Percentiles rank a stretch among this genome's conserved stretches.
phyloP scores from a whole-genome alignment of 129 eudicot species.

The Arctium lappa region DNA sequence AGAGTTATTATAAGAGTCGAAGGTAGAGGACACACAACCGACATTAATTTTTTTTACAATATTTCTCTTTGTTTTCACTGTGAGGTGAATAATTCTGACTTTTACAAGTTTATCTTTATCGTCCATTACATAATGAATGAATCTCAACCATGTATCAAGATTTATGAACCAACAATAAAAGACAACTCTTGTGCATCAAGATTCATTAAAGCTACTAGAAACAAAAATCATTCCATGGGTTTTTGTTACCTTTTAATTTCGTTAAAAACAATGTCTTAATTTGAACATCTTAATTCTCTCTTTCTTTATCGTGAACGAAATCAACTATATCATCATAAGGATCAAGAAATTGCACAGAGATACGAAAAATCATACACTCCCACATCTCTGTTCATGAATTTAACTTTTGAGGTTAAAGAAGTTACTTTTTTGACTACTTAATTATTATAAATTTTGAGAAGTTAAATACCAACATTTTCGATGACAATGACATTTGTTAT shows the following conservation, averaged over 20 bases:
- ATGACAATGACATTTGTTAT: too few relatives aligned
- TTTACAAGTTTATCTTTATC: background rate
- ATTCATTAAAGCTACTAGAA: background rate
- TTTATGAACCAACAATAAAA: background rate
- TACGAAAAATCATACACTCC: background rate
- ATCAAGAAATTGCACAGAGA: background rate
- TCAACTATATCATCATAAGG: background rate
- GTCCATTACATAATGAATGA: background rate
- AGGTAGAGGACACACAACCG: background rate
- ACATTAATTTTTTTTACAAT: too few relatives aligned
- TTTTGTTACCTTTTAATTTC: too few relatives aligned
- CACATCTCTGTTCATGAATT: background rate
- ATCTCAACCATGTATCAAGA: background rate
- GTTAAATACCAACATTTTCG: background rate
- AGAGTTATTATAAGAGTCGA: too few relatives aligned
- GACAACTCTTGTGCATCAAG: background rate
- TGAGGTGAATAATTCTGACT: background rate
- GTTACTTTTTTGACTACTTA: background rate
- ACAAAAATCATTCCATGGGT: background rate
- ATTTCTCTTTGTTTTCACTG: too few relatives aligned
- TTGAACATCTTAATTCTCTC: background rate
- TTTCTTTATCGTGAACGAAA: background rate
- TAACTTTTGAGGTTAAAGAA: too few relatives aligned
- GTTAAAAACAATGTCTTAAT: too few relatives aligned
- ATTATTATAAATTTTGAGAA: background rate